These are phyloP conservation scores for Coemansia sp. DNA, from an alignment of 192 early-diverging fungal genomes.

Conservation along the genomic window DNA sequence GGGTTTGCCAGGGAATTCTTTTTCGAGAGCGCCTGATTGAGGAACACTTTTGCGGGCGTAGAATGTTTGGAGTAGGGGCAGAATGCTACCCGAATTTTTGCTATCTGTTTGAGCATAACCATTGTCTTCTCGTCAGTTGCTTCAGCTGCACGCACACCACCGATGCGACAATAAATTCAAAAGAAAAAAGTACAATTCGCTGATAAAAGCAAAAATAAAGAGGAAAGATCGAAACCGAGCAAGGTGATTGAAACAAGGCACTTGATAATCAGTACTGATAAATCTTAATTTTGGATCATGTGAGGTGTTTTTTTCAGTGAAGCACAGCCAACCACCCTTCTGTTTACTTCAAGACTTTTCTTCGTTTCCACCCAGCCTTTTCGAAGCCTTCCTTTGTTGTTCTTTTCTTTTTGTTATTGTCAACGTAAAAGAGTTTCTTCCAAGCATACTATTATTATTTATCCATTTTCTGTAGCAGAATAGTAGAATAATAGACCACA, in stretches of 20 bases:
- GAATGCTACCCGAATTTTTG: constrained; percentile 44
- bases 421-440: no score
- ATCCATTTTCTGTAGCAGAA: neutral
- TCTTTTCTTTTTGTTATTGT: neutral
- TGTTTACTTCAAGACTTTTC: neutral
- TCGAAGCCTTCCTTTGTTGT: neutral
- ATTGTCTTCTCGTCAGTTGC: neutral
- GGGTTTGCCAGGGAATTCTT: constrained; percentile 46
- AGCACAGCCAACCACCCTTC: neutral
- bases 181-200: constrained; percentile 2
- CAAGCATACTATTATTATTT: neutral
- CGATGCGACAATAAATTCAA: neutral
- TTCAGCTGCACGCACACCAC: neutral
- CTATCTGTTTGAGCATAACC: constrained; percentile 50
- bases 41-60: constrained; percentile 48
- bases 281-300: neutral
- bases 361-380: neutral
- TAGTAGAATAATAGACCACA: neutral
- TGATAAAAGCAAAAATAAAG: neutral
- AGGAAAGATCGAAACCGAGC: neutral
- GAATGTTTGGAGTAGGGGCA: constrained; percentile 42
- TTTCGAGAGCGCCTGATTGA: constrained; percentile 46
- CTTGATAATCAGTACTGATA: neutral
- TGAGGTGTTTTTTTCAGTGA: no score
- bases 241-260: neutral